These are phyloP conservation scores for Mycocentrospora acerina DNA, from an alignment of 2,329 filamentous ascomycete species.

Conservation along the genomic window DNA sequence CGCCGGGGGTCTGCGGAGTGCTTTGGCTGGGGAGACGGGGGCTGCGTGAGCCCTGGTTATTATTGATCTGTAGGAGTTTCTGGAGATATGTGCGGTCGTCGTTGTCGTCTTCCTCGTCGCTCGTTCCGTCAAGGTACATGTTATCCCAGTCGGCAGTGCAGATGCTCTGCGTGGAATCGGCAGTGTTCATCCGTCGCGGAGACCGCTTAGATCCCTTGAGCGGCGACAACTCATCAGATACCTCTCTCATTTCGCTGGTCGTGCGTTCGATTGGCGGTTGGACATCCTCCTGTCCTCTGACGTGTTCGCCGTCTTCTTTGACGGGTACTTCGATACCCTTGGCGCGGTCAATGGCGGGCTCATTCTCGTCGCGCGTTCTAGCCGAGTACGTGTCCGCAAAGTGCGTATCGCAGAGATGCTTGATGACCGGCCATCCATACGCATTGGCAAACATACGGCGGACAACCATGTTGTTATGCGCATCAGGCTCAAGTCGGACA, in stretches of 20 bases:
- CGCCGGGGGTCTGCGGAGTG: conserved; percentile 21
- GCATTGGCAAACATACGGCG: conserved; percentile 96
- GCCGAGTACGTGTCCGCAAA: conserved; percentile 76
- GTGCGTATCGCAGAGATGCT: conserved; percentile 92
- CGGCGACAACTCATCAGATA: conserved; percentile 43
- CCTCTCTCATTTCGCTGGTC: conserved; percentile 53
- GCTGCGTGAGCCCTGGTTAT: conserved; percentile 17
- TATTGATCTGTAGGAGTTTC: conserved; percentile 36
- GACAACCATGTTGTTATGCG: conserved; percentile 98
- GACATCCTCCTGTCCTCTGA: conserved; percentile 48
- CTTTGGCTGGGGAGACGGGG: conserved; percentile 9
- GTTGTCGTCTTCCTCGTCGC: conserved; percentile 49
- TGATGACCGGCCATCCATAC: conserved; percentile 94
- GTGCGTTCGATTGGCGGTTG: conserved; percentile 44
- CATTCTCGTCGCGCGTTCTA: conserved; percentile 66
- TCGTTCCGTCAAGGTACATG: conserved; percentile 51
- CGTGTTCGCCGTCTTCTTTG: conserved; percentile 67
- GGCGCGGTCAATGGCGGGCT: conserved; percentile 68
- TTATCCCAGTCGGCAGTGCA: conserved; percentile 53
- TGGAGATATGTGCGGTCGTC: conserved; percentile 42
- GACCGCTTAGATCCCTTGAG: conserved; percentile 26
- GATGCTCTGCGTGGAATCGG: conserved; percentile 35
- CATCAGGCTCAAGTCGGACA: conserved; percentile 91
- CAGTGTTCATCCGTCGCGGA: conserved; percentile 26
- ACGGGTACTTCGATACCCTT: conserved; percentile 59